Evolutionary conservation across 140 eudicot genomes (phyloP).

Genomic region (Cichorium intybus): DNA sequence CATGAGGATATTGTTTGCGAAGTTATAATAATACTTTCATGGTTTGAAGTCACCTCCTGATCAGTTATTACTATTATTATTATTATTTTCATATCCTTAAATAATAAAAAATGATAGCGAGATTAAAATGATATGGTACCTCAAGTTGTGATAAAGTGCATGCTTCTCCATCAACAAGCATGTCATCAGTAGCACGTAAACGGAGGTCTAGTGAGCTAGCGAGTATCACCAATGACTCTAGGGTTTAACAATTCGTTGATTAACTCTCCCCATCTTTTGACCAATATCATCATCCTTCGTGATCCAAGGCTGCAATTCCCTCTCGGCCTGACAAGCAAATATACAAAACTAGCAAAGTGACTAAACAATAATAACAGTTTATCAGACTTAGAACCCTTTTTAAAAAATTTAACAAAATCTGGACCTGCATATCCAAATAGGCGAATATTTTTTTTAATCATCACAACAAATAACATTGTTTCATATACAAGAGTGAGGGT

Average conservation of each 20-base stretch:
- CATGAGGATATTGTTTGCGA: slow-evolving; percentile 48
- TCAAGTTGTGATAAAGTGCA: slow-evolving; percentile 88
- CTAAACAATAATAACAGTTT: slow-evolving; percentile 23
- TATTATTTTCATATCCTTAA: too few relatives aligned
- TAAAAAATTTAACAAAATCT: slow-evolving; percentile 46
- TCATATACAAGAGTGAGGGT: too few relatives aligned
- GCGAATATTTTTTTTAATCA: not conserved
- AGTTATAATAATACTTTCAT: slow-evolving; percentile 35
- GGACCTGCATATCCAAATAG: slow-evolving; percentile 62
- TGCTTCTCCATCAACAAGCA: slow-evolving; percentile 93
- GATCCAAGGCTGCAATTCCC: slow-evolving; percentile 86
- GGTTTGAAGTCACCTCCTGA: slow-evolving; percentile 52
- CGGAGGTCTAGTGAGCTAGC: slow-evolving; percentile 83
- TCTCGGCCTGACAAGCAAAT: slow-evolving; percentile 68
- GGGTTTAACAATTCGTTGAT: slow-evolving; percentile 76
- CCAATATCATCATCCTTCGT: slow-evolving; percentile 76
- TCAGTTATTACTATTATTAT: too few relatives aligned
- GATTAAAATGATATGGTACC: slow-evolving; percentile 25
- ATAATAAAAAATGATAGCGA: not conserved
- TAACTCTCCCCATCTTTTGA: slow-evolving; percentile 71
- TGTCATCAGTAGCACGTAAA: slow-evolving; percentile 85
- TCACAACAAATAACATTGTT: not conserved
- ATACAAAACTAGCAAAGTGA: slow-evolving; percentile 29
- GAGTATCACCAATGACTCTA: slow-evolving; percentile 69
- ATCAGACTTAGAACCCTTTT: not conserved